Evolutionary conservation across 2,329 filamentous ascomycete species (phyloP), one percentile per base, ranked within the genome.

Genomic region (Paraconiothyrium brasiliense): DNA sequence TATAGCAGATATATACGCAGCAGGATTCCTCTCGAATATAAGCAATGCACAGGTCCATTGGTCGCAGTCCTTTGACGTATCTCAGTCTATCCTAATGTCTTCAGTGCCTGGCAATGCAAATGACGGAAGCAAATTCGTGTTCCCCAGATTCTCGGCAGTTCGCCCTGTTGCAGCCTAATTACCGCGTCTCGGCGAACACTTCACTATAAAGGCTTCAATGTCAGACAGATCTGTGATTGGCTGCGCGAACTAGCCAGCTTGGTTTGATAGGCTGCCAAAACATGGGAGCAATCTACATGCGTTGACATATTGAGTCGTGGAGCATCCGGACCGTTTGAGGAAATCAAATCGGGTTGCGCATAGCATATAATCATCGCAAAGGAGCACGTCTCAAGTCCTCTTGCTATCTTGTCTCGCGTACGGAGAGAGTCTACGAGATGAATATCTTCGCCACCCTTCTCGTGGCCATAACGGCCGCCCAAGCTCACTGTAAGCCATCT

Each of bases 401-500:
- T 27, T 37, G 4, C 24, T 2, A 14, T 35, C 10, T 27, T 39
- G 8, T 2, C 14, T 2, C 20, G 27, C 10, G 24, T 27, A 47
- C 49, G 7, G 20, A 27, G 43, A 56, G 24, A 4, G 22, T 13
- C 37, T 37, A 13, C 55, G 69, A 57, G 14, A 73, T 71, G 68
- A 57, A 64, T 41, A 59, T 73, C 44, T 48, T 72, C 34, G 39
- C 60, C 4, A 48, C 37, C 51, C 46, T 71, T 6, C 52, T 72
- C 47, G 61, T 72, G 11, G 64, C 63, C 37, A 67, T 64, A 5
- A 59, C 68, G 5, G 61, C 68, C 14, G 68, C 60, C 9, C 67
- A 70, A 57, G 71, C 70, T 32, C 71, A 74, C 58, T 74, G 70
- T 69, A 64, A n/a, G 66, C 58, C 22, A 2, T 22, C 41, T 22